Percentiles rank a stretch among this genome's conserved stretches.
Conservation (phyloP, 2,329 filamentous ascomycete genomes). For the Sporothrix inflata region DNA sequence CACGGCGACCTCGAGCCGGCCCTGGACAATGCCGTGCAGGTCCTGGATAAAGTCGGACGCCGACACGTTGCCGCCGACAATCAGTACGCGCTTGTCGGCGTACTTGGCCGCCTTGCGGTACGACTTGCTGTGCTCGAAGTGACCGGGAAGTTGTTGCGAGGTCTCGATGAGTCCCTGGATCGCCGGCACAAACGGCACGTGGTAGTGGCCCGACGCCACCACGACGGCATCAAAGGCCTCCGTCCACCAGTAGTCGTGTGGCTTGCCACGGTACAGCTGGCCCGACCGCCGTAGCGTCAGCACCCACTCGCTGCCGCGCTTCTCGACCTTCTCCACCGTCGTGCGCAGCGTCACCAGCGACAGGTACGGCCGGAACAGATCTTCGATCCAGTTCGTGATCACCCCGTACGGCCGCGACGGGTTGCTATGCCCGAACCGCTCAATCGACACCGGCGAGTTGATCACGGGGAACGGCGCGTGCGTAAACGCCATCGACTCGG, state of each 20-base stretch:
- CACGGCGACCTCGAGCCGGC: constrained; percentile 50
- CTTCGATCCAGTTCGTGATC: constrained; percentile 57
- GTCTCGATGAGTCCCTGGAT: constrained; percentile 46
- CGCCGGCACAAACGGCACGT: constrained; percentile 44
- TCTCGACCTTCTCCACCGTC: constrained; percentile 59
- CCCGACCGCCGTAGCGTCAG: constrained; percentile 50
- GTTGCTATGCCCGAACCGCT: constrained; percentile 51
- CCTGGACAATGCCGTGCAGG: constrained; percentile 45
- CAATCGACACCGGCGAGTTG: constrained; percentile 10
- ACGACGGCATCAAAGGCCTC: constrained; percentile 46
- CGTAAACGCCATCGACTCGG: constrained; percentile 24
- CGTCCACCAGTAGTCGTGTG: constrained; percentile 46
- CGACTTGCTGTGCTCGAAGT: constrained; percentile 47
- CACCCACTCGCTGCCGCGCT: constrained; percentile 50
- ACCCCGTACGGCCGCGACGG: constrained; percentile 65
- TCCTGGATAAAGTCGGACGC: constrained; percentile 61
- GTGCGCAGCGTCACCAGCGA: constrained; percentile 53
- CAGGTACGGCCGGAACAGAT: constrained; percentile 46
- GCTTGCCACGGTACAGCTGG: neutral
- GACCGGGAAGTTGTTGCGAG: constrained; percentile 42
- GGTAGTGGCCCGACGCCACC: constrained; percentile 48
- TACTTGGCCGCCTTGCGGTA: constrained; percentile 41
- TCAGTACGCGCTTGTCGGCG: constrained; percentile 47
- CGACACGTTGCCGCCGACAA: constrained; percentile 62
- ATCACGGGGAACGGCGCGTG: constrained; percentile 17